Evolutionary conservation across 441 rosid species (phyloP), one percentile per base, ranked within the genome.

Genomic region (Pelargonium citronellum): DNA sequence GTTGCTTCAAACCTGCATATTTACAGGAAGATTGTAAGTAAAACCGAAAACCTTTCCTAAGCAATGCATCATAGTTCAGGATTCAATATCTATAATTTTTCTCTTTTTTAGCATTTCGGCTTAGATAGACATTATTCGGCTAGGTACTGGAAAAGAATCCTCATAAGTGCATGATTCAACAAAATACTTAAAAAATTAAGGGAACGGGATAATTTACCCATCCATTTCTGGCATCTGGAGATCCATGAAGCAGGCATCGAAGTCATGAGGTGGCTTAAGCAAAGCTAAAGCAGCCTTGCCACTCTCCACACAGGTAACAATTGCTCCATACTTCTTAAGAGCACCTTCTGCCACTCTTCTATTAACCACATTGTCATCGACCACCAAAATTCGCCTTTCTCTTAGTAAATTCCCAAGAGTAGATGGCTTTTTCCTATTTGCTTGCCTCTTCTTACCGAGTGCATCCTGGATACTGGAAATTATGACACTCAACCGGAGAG

Each of bases 221-320:
- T 94, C 96, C 89, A 91, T 87, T 82, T 88, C 99, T n/a, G 99
- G 99, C 99, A 94, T 94, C 71, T 91, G 95, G 77, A 89, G 84
- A 79, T 94, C 99, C 97, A 94, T 94, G 80, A 94, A 90, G 83
- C 99, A 94, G 61, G 95, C 96, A 73, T 90, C 87, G 22, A 94
- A 94, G 27, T 72, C 75, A 75, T 94, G 99, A 41, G 97, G 96
- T 10, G 91, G 97, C 69, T 79, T 80, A 69, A 94, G 96, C 85
- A 78, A 79, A 71, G 73, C 75, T 57, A 94, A 53, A 34, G 97
- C 91, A 75, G 81, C 83, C 69, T 73, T 87, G 74, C 97, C 99
- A 71, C 96, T 87, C 64, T 84, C 93, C 70, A 91, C 96, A 16
- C 95, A 90, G 53, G 96, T 85, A 71, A 94, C 94, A 55, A 83